Conservation (phyloP, 352 stramenopile genomes). For the Thalassiosira oceanica region DNA sequence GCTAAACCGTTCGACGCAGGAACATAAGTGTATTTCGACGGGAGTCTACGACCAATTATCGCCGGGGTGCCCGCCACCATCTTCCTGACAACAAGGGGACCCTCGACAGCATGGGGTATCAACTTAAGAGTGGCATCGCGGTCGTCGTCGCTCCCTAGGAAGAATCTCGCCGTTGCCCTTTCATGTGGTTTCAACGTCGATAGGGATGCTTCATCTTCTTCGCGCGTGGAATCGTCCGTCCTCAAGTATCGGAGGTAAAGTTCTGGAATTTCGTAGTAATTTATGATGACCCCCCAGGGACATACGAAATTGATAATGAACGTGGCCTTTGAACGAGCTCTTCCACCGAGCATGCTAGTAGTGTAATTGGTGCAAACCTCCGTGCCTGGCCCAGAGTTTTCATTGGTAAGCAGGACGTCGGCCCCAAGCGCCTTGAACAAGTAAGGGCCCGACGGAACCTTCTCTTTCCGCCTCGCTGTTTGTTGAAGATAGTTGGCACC, state of each 20-base stretch:
- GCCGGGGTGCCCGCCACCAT: conserved; percentile 72
- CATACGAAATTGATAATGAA: conserved; percentile 72
- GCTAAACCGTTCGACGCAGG: conserved; percentile 25
- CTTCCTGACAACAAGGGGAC: conserved; percentile 68
- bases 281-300: conserved; percentile 71
- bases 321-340: conserved; percentile 41
- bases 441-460: conserved; percentile 52
- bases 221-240: conserved; percentile 11
- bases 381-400: conserved; percentile 27
- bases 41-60: conserved; percentile 77
- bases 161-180: conserved; percentile 46
- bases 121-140: conserved; percentile 70
- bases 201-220: conserved; percentile 1
- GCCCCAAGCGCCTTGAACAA: conserved; percentile 55
- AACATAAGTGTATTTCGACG: conserved; percentile 64
- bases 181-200: conserved; percentile 46
- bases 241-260: conserved; percentile 52
- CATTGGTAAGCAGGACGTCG: conserved; percentile 68
- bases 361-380: conserved; percentile 17
- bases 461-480: conserved; percentile 57
- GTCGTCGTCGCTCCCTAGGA: conserved; percentile 53
- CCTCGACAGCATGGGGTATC: conserved; percentile 64
- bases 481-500: conserved; percentile 52
- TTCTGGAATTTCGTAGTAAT: conserved; percentile 70
- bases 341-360: conserved; percentile 44